Evolutionary conservation across 2,329 filamentous ascomycete species (phyloP).

Genomic region (Lasiodiplodia sp.): DNA sequence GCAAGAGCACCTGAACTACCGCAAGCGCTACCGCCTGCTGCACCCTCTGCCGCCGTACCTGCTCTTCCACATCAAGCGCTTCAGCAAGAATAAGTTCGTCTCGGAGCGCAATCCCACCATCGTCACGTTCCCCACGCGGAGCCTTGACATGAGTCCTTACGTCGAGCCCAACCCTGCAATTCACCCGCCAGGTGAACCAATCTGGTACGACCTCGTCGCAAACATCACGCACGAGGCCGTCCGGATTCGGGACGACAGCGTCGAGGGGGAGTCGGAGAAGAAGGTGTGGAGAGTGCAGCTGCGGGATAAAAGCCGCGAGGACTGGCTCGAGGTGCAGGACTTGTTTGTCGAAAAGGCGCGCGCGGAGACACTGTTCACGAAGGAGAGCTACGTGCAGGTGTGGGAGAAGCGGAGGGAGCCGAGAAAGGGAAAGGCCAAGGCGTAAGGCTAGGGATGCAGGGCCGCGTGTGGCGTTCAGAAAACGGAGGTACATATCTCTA

Average conservation of each 20-base stretch:
- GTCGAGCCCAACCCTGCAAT: conserved; percentile 83
- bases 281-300: conserved; percentile 97
- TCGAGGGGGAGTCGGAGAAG: conserved; percentile 88
- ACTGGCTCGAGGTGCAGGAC: conserved; percentile 95
- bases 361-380: conserved; percentile 87
- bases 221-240: conserved; percentile 92
- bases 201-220: conserved; percentile 93
- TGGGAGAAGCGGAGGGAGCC: conserved; percentile 82
- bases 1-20: conserved; percentile 87
- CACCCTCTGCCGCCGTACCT: conserved; percentile 92
- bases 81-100: conserved; percentile 96
- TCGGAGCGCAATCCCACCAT: conserved; percentile 96
- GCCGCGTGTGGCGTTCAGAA: background rate
- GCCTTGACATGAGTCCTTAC: conserved; percentile 87
- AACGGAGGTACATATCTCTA: background rate
- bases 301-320: conserved; percentile 77
- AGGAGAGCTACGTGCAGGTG: conserved; percentile 94
- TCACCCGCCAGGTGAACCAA: conserved; percentile 77
- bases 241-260: conserved; percentile 76
- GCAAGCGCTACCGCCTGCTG: conserved; percentile 86
- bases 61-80: conserved; percentile 95
- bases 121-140: conserved; percentile 88
- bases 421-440: conserved; percentile 47
- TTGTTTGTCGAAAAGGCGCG: conserved; percentile 89
- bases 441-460: background rate